phyloP scores from a whole-genome alignment of 805 yeast genomes.

The Lipomyces orientalis region DNA sequence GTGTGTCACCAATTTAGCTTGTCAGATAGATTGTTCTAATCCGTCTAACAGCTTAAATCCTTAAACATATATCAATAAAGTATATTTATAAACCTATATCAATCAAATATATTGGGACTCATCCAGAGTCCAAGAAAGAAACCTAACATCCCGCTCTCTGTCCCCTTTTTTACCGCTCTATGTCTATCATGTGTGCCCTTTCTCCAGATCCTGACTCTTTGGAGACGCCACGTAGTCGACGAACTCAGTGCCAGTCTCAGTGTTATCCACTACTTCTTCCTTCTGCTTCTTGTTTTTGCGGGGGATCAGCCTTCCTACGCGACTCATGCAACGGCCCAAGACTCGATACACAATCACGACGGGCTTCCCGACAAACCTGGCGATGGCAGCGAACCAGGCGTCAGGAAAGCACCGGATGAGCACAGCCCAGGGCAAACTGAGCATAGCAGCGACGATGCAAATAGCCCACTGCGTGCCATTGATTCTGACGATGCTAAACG shows the following conservation, averaged over 20 bases:
- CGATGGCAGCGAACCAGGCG: conserved; percentile 33
- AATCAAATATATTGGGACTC: no score
- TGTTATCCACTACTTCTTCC: neutral
- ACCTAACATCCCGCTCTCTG: neutral
- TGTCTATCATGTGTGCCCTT: neutral
- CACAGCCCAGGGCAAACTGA: conserved; percentile 79
- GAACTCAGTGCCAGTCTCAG: neutral
- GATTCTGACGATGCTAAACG: conserved; percentile 79
- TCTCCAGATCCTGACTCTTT: conserved; percentile 3
- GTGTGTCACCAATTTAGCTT: no score
- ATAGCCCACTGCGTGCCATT: conserved; percentile 88
- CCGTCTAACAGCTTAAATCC: no score
- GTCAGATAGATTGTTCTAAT: no score
- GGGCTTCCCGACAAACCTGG: conserved; percentile 3
- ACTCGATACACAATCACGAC: conserved; percentile 2
- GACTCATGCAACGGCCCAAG: neutral
- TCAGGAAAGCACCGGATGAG: conserved; percentile 83
- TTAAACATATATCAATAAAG: neutral
- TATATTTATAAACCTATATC: neutral
- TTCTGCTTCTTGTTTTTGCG: conserved; percentile 3
- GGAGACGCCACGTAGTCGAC: neutral
- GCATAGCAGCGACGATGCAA: conserved; percentile 77
- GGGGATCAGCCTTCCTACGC: neutral
- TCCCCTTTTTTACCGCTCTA: neutral
- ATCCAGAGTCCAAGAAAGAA: no score